These are phyloP conservation scores for Coleophoma crateriformis DNA, from an alignment of 2,329 filamentous ascomycete species.

Conservation along the genomic window DNA sequence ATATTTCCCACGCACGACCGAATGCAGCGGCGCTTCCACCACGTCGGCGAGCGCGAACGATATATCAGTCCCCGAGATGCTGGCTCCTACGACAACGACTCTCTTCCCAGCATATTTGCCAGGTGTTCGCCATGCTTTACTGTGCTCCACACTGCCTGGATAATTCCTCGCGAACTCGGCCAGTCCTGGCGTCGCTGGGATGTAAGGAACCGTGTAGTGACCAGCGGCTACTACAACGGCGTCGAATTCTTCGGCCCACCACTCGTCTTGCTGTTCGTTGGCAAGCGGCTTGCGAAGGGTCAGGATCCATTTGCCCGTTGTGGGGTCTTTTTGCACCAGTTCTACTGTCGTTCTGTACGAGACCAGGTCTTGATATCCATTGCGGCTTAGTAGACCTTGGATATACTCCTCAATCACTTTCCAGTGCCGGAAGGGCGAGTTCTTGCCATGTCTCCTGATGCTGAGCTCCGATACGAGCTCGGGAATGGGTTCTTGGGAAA, in stretches of 20 bases:
- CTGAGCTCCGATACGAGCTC: constrained; percentile 32
- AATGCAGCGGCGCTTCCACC: constrained; percentile 41
- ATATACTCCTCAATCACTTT: constrained; percentile 50
- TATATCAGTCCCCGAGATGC: constrained; percentile 60
- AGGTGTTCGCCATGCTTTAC: constrained; percentile 66
- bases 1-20: constrained; percentile 46
- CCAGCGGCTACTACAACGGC: constrained; percentile 62
- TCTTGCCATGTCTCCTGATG: constrained; percentile 43
- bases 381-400: constrained; percentile 41
- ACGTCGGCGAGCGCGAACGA: constrained; percentile 43
- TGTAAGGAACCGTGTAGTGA: constrained; percentile 59
- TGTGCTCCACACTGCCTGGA: constrained; percentile 53
- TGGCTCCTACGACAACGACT: constrained; percentile 56
- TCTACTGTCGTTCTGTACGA: constrained; percentile 58
- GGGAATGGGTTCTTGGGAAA: constrained; percentile 50
- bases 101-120: constrained; percentile 48
- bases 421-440: constrained; percentile 59
- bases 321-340: constrained; percentile 41
- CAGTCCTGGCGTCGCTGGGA: constrained; percentile 57
- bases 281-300: constrained; percentile 39
- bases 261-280: constrained; percentile 40
- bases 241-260: constrained; percentile 61
- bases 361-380: constrained; percentile 46
- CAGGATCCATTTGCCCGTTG: constrained; percentile 42
- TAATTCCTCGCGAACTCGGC: constrained; percentile 48